These are phyloP conservation scores for Colletotrichum destructivum DNA, from an alignment of 2,329 filamentous ascomycete genomes.

Conservation along the genomic window DNA sequence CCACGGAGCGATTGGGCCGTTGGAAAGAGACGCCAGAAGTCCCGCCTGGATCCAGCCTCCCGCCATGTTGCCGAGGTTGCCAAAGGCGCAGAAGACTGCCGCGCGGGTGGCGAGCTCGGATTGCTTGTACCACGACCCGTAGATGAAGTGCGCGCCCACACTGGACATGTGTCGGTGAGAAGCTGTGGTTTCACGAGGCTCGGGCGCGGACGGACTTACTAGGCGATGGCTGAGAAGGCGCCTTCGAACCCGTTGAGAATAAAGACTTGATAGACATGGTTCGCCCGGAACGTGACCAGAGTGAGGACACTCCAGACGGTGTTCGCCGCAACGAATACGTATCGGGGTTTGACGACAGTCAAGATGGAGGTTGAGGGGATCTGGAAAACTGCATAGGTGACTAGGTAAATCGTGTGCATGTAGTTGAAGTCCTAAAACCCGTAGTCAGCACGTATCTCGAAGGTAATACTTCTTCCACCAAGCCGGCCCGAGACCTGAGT, in stretches of 20 bases:
- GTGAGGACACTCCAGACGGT: slow-evolving; percentile 61
- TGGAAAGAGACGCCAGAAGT: slow-evolving; percentile 54
- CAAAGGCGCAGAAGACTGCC: slow-evolving; percentile 59
- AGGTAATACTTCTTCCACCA: no score
- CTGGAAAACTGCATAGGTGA: slow-evolving; percentile 60
- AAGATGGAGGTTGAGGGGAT: slow-evolving; percentile 59
- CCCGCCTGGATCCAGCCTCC: slow-evolving; percentile 62
- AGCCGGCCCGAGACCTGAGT: no score
- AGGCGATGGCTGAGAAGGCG: slow-evolving; percentile 59
- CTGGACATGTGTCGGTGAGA: slow-evolving; percentile 48
- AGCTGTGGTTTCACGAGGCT: background rate
- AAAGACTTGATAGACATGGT: slow-evolving; percentile 60
- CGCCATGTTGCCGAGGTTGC: slow-evolving; percentile 60
- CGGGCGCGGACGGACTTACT: slow-evolving; percentile 47
- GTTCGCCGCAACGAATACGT: slow-evolving; percentile 53
- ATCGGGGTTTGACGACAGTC: slow-evolving; percentile 33
- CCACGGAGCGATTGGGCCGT: slow-evolving; percentile 56
- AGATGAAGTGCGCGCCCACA: slow-evolving; percentile 59
- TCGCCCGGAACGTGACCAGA: slow-evolving; percentile 58
- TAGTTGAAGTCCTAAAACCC: slow-evolving; percentile 53
- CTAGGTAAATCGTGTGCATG: slow-evolving; percentile 53
- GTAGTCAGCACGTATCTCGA: background rate
- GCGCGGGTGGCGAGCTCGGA: slow-evolving; percentile 58
- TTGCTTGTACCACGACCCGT: slow-evolving; percentile 61
- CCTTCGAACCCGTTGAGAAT: slow-evolving; percentile 61